Conservation (phyloP, 1,284 basidiomycete species). For the Ustilago cynodontis region DNA sequence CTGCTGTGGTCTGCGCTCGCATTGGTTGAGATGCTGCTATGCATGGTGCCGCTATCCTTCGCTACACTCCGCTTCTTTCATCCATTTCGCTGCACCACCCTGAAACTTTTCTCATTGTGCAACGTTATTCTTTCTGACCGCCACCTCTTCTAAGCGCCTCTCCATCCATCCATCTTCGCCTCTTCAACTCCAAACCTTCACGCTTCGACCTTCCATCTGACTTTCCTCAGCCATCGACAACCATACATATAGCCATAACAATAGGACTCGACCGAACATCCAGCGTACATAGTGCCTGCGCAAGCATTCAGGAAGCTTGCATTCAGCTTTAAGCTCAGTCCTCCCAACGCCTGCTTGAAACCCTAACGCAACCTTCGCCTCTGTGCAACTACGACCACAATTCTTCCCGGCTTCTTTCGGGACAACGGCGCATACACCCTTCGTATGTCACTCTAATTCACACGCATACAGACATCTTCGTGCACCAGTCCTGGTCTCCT, state of each 20-base stretch:
- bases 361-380: no score
- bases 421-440: not conserved
- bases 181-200: not conserved
- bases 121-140: not conserved
- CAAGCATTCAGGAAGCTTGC: not conserved
- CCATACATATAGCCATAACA: not conserved
- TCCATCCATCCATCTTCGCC: slow-evolving; percentile 9
- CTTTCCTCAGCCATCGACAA: not conserved
- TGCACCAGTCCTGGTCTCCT: slow-evolving; percentile 11
- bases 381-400: not conserved
- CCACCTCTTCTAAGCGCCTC: slow-evolving; percentile 4
- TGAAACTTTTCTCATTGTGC: slow-evolving; percentile 1
- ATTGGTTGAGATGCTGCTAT: slow-evolving; percentile 6
- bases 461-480: slow-evolving; percentile 23
- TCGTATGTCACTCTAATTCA: slow-evolving; percentile 15
- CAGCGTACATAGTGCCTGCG: not conserved
- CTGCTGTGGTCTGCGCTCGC: not conserved
- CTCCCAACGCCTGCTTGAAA: no score
- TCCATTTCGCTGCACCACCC: not conserved
- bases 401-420: not conserved
- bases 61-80: slow-evolving; percentile 1
- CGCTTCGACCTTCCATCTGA: not conserved
- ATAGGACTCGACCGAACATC: not conserved
- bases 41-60: not conserved
- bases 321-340: not conserved